These are phyloP conservation scores for Cutaneotrichosporon sp. DNA, from an alignment of 1,284 basidiomycete species.

Conservation along the genomic window DNA sequence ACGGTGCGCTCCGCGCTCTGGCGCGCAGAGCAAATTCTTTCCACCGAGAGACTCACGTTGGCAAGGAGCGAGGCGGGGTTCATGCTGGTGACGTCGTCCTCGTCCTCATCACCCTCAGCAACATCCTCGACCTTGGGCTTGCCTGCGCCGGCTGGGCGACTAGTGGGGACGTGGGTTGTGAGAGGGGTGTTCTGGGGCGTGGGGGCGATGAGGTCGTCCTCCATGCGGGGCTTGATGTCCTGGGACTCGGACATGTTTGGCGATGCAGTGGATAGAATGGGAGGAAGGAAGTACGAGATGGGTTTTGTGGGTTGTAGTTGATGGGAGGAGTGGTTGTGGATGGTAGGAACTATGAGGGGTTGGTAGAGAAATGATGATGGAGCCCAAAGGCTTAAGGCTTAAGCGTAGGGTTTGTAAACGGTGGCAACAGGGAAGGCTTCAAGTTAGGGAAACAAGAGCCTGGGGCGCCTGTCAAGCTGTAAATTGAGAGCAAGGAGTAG, in stretches of 20 bases:
- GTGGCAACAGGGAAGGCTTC: neutral
- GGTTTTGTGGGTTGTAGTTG: too few relatives aligned
- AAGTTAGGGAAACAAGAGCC: neutral
- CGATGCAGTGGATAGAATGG: neutral
- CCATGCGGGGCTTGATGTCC: conserved; percentile 41
- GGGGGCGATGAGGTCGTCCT: conserved; percentile 58
- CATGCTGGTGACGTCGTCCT: conserved; percentile 54
- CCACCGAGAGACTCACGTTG: conserved; percentile 40
- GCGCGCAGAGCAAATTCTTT: neutral
- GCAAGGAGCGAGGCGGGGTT: conserved; percentile 53
- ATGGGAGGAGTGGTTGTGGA: neutral
- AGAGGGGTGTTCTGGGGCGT: conserved; percentile 81
- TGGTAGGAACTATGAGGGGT: neutral
- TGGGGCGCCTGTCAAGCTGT: neutral
- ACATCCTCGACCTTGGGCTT: conserved; percentile 70
- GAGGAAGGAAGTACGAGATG: neutral
- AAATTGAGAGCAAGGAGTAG: neutral
- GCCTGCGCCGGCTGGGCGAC: conserved; percentile 60
- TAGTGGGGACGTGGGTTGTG: conserved; percentile 65
- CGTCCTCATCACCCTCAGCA: conserved; percentile 57
- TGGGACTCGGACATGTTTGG: conserved; percentile 46
- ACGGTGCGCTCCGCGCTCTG: neutral
- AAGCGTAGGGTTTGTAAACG: neutral
- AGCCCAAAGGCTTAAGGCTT: neutral
- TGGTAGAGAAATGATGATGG: conserved; percentile 1